Base-by-base conservation (phyloP, 108 stramenopile species). In the Ochromonas danica region DNA sequence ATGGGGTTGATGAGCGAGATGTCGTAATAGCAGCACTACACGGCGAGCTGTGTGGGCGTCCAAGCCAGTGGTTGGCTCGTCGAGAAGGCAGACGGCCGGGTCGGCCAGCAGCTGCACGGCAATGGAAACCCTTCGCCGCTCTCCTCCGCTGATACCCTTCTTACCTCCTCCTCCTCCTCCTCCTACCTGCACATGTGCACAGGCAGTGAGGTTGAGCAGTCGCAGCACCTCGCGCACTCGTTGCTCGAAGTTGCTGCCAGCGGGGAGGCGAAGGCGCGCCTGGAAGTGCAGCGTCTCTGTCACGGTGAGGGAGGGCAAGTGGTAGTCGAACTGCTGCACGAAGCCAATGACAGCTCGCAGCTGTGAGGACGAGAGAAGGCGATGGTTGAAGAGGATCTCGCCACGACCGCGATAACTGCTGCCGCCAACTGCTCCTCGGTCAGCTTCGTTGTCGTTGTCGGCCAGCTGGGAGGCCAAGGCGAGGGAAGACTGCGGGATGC, bases 1-100 rank as follows among this genome's bases (percentile, higher is more conserved):
- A 57, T 22, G 17, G 17, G 30, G 14, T 35, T 36, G 3, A 6
- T 28, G 27, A 6, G 63, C 63, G 63, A 67, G 17, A 10, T 36
- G 17, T 67, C 6, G 6, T 25, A 67, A 67, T 6, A 36, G 3
- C 31, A 6, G 6, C 14, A 67, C 63, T 28, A 67, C 63, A 31
- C 25, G 63, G 10, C 63, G 63, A 35, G 94, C 92, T 0, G 93
- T 86, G 22, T 92, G 86, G 0, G 90, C 80, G 81, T 96, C 95
- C 62, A 96, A 78, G 0, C 93, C 93, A 25, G 83, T 72, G 0
- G 89, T 91, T 42, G 84, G 84, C 79, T 85, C 84, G 80, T 85
- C 84, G 10, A 81, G 62, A 42, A 80, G 43, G 71, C 82, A 70
- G 31, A 82, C 42, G 17, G 62, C 35, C 22, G 43, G 39, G 1